Evolutionary conservation across 331 rosid species (phyloP).

Genomic region (Malus hybrid): DNA sequence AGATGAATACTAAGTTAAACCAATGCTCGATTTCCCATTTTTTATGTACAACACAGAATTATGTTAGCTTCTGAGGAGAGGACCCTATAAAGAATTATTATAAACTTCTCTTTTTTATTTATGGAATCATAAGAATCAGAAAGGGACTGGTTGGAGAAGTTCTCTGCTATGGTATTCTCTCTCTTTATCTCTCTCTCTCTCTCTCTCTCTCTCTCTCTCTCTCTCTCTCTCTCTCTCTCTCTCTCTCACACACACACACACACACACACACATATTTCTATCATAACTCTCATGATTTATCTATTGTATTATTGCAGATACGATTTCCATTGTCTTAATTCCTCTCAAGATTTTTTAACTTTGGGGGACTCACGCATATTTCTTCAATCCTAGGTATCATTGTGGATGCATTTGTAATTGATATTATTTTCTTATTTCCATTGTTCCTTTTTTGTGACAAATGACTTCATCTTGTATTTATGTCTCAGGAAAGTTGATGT

Average conservation of each 20-base stretch:
- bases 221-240: neutral
- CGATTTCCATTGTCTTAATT: neutral
- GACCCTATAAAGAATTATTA: neutral
- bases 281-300: neutral
- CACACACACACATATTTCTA: neutral
- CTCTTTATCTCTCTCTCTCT: neutral
- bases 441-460: neutral
- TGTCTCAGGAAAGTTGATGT: neutral
- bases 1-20: neutral
- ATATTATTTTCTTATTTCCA: neutral
- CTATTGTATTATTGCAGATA: neutral
- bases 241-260: neutral
- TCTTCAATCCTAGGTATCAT: neutral
- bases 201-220: neutral
- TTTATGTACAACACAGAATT: neutral
- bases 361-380: neutral
- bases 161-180: neutral
- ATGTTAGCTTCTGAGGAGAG: neutral
- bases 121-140: neutral
- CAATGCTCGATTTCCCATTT: neutral
- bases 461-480: neutral
- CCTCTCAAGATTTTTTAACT: neutral
- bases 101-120: neutral
- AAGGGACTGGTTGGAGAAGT: neutral
- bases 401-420: neutral